phyloP scores from a whole-genome alignment of 352 stramenopile genomes.

The Sclerospora graminicola region DNA sequence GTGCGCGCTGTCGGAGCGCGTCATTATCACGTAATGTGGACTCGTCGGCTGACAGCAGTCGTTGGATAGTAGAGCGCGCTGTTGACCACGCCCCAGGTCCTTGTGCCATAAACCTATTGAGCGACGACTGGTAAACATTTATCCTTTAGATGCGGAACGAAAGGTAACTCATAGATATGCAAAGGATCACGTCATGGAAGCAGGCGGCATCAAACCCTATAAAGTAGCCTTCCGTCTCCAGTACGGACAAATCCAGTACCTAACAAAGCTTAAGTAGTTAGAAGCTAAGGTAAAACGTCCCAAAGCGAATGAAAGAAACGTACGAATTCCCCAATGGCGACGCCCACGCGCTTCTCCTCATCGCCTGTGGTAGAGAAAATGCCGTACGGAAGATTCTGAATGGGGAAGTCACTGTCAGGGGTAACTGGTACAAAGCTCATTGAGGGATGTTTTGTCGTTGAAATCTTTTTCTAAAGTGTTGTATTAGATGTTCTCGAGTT shows the following conservation, averaged over 20 bases:
- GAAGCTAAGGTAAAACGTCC: neutral
- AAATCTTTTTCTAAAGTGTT: too few relatives aligned
- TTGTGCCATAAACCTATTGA: conserved; percentile 93
- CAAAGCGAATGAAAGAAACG: conserved; percentile 5
- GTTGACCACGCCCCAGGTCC: conserved; percentile 79
- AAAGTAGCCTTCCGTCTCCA: conserved; percentile 87
- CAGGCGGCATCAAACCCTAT: conserved; percentile 65
- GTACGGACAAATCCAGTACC: conserved; percentile 84
- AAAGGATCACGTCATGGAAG: conserved; percentile 43
- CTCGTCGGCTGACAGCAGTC: conserved; percentile 71
- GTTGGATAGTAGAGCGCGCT: conserved; percentile 79
- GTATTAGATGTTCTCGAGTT: too few relatives aligned
- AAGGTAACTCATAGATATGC: neutral
- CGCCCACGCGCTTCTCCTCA: conserved; percentile 62
- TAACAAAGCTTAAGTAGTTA: conserved; percentile 6
- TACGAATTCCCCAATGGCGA: conserved; percentile 75
- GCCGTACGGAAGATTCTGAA: conserved; percentile 94
- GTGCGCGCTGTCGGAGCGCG: conserved; percentile 50
- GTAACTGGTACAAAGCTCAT: conserved; percentile 53
- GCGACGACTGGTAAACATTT: conserved; percentile 25
- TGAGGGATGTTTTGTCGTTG: neutral
- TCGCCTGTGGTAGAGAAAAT: conserved; percentile 82
- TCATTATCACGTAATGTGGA: conserved; percentile 74
- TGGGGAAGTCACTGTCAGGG: conserved; percentile 82
- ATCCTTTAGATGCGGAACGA: neutral